A percentile compares a stretch with the other conserved stretches of the same genome.
Evolutionary conservation across 257 asterid species (phyloP).

Genomic region (Nicotiana paniculata): DNA sequence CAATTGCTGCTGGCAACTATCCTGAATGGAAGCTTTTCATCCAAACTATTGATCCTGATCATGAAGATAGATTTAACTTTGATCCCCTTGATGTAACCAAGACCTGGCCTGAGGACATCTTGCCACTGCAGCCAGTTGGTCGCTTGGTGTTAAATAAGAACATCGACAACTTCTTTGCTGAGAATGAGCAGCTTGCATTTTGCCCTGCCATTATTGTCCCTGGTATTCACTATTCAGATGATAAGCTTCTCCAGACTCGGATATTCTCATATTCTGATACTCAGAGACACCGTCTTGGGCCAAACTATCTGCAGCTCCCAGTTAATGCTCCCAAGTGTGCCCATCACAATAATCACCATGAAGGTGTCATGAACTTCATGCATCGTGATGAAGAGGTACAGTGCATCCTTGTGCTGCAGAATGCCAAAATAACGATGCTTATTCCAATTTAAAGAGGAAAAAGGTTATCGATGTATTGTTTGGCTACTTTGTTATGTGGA

Average conservation of each 20-base stretch:
- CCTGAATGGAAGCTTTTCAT: conserved; percentile 18
- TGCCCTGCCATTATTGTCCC: conserved; percentile 12
- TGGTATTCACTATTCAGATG: conserved; percentile 13
- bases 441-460: too few relatives aligned
- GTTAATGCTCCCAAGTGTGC: conserved; percentile 21
- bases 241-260: conserved; percentile 14
- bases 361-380: conserved; percentile 16
- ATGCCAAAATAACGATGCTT: not conserved
- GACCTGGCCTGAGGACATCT: conserved; percentile 11
- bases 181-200: conserved; percentile 15
- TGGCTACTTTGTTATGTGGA: too few relatives aligned
- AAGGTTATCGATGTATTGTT: too few relatives aligned
- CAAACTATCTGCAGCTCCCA: conserved; percentile 14
- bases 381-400: conserved; percentile 19
- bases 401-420: not conserved
- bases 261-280: conserved; percentile 15
- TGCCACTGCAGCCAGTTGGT: conserved; percentile 15
- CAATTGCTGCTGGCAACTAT: conserved; percentile 17
- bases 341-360: conserved; percentile 8
- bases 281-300: conserved; percentile 14
- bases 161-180: conserved; percentile 3
- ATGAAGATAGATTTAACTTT: conserved; percentile 11
- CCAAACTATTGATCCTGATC: conserved; percentile 7
- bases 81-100: conserved; percentile 14
- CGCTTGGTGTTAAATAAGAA: conserved; percentile 5